Base-by-base conservation (phyloP, 441 rosid species). In the Populus hybrid region DNA sequence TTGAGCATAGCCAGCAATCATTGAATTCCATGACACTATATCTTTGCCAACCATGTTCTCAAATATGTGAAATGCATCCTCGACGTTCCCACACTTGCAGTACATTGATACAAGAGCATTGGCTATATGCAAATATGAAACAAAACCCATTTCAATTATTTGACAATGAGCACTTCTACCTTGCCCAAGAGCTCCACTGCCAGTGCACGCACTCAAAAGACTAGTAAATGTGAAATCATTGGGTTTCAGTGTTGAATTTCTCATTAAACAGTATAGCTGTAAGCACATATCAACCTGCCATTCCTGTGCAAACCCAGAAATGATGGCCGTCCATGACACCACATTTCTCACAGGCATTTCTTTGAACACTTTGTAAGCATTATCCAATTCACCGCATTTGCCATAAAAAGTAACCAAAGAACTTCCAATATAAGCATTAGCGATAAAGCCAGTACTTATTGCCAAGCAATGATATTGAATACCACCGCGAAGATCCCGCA, bases 261-360 rank as follows among this genome's bases (percentile, higher is more conserved):
- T 89, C 97, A 94, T 91, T 77, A 69, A 74, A 23, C 85, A 80
- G 71, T 90, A 94, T 21, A 91, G 84, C 82, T 80, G 83, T 78
- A 90, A 85, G 76, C 97, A 96, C 57, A 73, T 72, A 78, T 86
- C 91, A 5, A 90, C 80, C 66, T 85, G 83, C 88, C 89, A 89
- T 65, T 87, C 92, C 72, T 89, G 93, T 4, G 97, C 95, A 82
- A 87, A 94, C 59, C 91, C 97, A 67, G 94, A 85, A 78, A 93
- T 90, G 69, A 94, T 80, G 26, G 93, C 90, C 0, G 97, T 91
- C 98, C 98, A 96, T 0, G 93, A 87, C 67, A 94, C 95, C 1
- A 90, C 92, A 73, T 93, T 92, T 82, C 81, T 91, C 3, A 85
- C 86, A 77, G 97, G 90, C 90, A 93, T 94, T 94, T 91, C 95